These are phyloP conservation scores for Leishmania braziliensis DNA, from an alignment of 208 protist genomes.

Conservation along the genomic window DNA sequence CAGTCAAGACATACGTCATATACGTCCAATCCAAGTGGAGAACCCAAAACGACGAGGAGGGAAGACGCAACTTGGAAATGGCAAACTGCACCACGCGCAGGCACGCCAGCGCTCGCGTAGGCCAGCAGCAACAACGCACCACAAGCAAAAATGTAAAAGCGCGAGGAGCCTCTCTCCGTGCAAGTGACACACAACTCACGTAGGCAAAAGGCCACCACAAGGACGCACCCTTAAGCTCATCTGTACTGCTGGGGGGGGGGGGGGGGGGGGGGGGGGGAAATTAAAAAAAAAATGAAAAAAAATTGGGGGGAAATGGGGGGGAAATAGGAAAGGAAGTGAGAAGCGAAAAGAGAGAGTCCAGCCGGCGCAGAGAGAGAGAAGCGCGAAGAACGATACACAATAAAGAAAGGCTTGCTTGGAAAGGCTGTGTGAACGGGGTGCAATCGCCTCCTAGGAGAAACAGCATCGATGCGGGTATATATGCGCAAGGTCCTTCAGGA, in stretches of 20 bases:
- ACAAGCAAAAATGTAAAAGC: background rate
- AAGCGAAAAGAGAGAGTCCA: conserved; percentile 1
- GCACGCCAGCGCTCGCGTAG: too few relatives aligned
- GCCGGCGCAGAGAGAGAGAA: background rate
- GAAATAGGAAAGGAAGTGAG: background rate
- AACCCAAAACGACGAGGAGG: background rate
- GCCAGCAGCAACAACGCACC: too few relatives aligned
- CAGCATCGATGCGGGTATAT: background rate
- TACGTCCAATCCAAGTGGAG: background rate
- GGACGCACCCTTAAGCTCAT: background rate
- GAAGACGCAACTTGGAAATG: background rate
- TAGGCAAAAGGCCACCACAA: background rate
- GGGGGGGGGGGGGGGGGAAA: too few relatives aligned
- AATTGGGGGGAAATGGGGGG: too few relatives aligned
- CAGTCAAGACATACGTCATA: background rate
- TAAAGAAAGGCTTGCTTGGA: background rate
- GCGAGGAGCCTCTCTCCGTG: background rate
- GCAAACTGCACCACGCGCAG: too few relatives aligned
- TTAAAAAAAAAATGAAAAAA: too few relatives aligned
- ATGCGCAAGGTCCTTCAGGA: background rate
- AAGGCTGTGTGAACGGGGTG: background rate
- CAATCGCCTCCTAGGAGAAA: background rate
- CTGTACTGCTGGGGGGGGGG: too few relatives aligned
- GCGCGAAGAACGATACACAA: background rate
- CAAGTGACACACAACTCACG: background rate